Evolutionary conservation across 306 rosid species (phyloP), one percentile per base, ranked within the genome.

Genomic region (Dalbergia oliveri): DNA sequence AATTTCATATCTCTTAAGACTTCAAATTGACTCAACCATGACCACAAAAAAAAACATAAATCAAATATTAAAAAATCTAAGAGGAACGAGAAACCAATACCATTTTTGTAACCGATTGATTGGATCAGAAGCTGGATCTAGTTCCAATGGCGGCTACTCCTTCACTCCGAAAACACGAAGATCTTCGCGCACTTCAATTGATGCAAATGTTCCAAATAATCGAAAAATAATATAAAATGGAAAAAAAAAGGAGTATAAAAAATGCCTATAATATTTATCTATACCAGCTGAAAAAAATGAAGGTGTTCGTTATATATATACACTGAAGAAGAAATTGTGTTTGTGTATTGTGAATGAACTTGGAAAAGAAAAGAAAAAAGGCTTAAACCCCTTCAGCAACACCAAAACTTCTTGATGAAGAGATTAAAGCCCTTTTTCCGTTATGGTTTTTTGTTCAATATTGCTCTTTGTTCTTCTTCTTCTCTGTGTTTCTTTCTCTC

Each of bases 81-180:
- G 21, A n/a, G 21, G 66, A 59, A 66, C 34, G 66, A 8, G 71
- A 75, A 75, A 75, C 41, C 60, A 51, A 50, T 95, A 95, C 99
- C 99, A 95, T 95, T 73, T 37, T 16, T 50, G 53, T 23, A 39
- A 51, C 82, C 78, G 60, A 79, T 78, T 86, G 88, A 87, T 93
- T 88, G 14, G 94, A 92, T 91, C 94, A 87, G 84, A 88, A 79
- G 65, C 89, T 79, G 91, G 94, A 91, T 95, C 98, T 87, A 87
- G 91, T 82, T 72, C 69, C 75, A 73, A 81, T 60, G 82, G 63
- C 43, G 82, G 63, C 43, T 57, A 76, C 76, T 80, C 75, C 86
- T 80, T 83, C 86, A 75, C 57, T 75, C 61, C 76, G 41, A 87
- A 23, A 86, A 60, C 67, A 18, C 73, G 49, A 86, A 78, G 85